These are phyloP conservation scores for Drechmeria coniospora DNA, from an alignment of 2,329 filamentous ascomycete species.

Conservation along the genomic window DNA sequence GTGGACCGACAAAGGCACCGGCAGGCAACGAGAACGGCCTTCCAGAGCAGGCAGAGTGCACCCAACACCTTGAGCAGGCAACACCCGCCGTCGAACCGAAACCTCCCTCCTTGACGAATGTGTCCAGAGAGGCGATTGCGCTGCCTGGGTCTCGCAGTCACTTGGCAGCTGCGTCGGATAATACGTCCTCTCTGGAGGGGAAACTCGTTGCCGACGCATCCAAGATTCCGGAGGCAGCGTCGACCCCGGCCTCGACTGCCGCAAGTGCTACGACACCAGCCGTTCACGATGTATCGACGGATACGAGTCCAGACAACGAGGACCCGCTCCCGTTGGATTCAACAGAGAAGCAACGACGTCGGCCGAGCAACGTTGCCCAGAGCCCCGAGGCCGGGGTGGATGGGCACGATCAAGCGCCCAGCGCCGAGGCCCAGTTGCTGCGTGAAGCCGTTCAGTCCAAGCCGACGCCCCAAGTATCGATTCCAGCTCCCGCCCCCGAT, in stretches of 20 bases:
- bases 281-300: conserved; percentile 51
- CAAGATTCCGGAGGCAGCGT: conserved; percentile 28
- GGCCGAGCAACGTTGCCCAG: conserved; percentile 10
- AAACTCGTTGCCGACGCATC: conserved; percentile 19
- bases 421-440: conserved; percentile 28
- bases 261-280: conserved; percentile 61
- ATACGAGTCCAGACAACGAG: conserved; percentile 61
- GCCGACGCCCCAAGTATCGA: conserved; percentile 3
- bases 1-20: neutral
- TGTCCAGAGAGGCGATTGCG: conserved; percentile 1
- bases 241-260: conserved; percentile 50
- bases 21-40: neutral
- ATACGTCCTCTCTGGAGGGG: no score
- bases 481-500: conserved; percentile 1
- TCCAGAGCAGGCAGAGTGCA: no score
- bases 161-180: no score
- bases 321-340: conserved; percentile 38
- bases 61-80: no score
- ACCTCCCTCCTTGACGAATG: conserved; percentile 8
- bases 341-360: conserved; percentile 27
- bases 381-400: neutral
- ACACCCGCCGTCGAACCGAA: no score
- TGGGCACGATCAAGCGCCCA: conserved; percentile 1
- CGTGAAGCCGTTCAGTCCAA: conserved; percentile 23
- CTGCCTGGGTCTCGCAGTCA: no score